Evolutionary conservation across 306 rosid species (phyloP).

Genomic region (Hylodesmum podocarpum): DNA sequence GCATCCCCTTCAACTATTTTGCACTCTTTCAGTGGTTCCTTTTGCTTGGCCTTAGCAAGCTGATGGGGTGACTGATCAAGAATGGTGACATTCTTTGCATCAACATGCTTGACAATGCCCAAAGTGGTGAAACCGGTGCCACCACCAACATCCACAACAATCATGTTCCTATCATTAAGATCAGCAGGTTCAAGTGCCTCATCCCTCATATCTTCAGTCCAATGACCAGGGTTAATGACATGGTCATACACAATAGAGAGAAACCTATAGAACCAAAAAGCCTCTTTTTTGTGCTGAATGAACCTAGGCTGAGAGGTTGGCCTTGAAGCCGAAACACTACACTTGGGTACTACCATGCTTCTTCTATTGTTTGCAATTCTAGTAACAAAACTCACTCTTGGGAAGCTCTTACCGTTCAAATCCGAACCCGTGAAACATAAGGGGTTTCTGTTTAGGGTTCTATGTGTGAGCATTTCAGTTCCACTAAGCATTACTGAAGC

Average conservation of each 20-base stretch:
- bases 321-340: conserved; percentile 74
- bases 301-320: conserved; percentile 90
- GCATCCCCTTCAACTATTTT: conserved; percentile 91
- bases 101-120: conserved; percentile 88
- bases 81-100: conserved; percentile 90
- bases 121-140: conserved; percentile 92
- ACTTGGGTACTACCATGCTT: conserved; percentile 38
- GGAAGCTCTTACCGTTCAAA: conserved; percentile 41
- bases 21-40: conserved; percentile 82
- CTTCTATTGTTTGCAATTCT: conserved; percentile 38
- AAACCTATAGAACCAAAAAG: conserved; percentile 92
- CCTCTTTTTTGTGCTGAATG: conserved; percentile 91
- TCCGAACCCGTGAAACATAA: conserved; percentile 51
- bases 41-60: conserved; percentile 91
- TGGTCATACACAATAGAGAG: conserved; percentile 92
- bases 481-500: conserved; percentile 72
- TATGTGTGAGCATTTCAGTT: conserved; percentile 58
- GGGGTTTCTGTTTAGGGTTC: conserved; percentile 52
- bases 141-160: conserved; percentile 88
- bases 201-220: conserved; percentile 98
- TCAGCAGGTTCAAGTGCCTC: conserved; percentile 95
- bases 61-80: conserved; percentile 96
- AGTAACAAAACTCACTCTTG: conserved; percentile 36
- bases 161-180: conserved; percentile 62
- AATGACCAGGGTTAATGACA: conserved; percentile 86